Conservation (phyloP, 192 early-diverging fungal genomes). For the Neocallimastix lanati region DNA sequence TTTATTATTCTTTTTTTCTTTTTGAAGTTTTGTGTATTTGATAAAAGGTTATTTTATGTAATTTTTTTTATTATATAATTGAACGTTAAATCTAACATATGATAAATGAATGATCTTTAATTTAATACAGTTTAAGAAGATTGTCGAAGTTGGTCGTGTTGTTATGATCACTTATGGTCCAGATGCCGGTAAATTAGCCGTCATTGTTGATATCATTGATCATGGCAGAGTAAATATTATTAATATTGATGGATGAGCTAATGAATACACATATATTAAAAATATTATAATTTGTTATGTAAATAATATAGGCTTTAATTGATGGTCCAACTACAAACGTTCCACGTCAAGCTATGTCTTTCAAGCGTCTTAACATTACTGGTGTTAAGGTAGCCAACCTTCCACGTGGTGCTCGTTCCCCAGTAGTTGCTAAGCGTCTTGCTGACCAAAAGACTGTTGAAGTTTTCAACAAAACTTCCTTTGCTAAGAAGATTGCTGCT, state of each 20-base stretch:
- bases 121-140: constrained; percentile 71
- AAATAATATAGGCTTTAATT: constrained; percentile 52
- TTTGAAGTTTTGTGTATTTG: too few relatives aligned
- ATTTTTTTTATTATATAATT: not conserved
- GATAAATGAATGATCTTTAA: too few relatives aligned
- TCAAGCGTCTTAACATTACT: constrained; percentile 83
- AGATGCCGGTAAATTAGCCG: constrained; percentile 91
- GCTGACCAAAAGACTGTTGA: constrained; percentile 67
- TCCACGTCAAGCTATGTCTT: constrained; percentile 63
- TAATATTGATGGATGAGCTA: not conserved
- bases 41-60: not conserved
- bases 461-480: constrained; percentile 72
- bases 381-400: constrained; percentile 66
- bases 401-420: constrained; percentile 61
- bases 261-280: not conserved
- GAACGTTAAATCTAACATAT: not conserved
- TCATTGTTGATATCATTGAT: constrained; percentile 98
- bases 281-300: not conserved
- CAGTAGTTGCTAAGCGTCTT: constrained; percentile 56
- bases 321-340: constrained; percentile 95
- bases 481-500: constrained; percentile 88
- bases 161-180: constrained; percentile 87
- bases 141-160: constrained; percentile 96
- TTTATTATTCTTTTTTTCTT: not conserved
- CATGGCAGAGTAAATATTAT: constrained; percentile 65